A percentile compares a stretch with the other conserved stretches of the same genome.
Evolutionary conservation across 2,329 filamentous ascomycete genomes (phyloP).

Genomic region (Cryphonectria carpinicola): DNA sequence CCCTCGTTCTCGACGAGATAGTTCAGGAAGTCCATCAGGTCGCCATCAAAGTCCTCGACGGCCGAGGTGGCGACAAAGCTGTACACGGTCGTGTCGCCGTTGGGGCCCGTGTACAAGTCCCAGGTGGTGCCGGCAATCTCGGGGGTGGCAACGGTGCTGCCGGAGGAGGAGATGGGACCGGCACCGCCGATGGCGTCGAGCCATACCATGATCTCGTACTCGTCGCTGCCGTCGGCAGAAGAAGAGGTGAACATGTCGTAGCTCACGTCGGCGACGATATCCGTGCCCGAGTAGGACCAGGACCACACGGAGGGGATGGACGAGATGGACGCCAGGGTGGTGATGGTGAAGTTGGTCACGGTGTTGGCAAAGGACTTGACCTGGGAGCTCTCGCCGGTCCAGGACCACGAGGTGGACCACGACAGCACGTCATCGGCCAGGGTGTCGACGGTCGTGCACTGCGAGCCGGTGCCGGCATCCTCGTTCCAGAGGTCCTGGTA

Average conservation of each 20-base stretch:
- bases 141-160: slow-evolving; percentile 55
- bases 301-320: slow-evolving; percentile 43
- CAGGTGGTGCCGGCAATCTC: slow-evolving; percentile 57
- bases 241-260: slow-evolving; percentile 64
- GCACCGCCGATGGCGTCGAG: slow-evolving; percentile 60
- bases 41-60: slow-evolving; percentile 56
- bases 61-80: slow-evolving; percentile 51
- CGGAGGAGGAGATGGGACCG: slow-evolving; percentile 58
- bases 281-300: slow-evolving; percentile 40
- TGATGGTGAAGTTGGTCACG: slow-evolving; percentile 39
- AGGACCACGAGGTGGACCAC: slow-evolving; percentile 50
- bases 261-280: slow-evolving; percentile 56
- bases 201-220: slow-evolving; percentile 71
- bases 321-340: slow-evolving; percentile 40
- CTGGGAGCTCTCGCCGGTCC: slow-evolving; percentile 42
- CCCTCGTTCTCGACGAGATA: slow-evolving; percentile 56
- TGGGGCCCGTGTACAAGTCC: slow-evolving; percentile 62
- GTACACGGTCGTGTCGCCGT: slow-evolving; percentile 62
- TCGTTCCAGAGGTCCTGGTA: slow-evolving; percentile 58
- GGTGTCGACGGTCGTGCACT: slow-evolving; percentile 47
- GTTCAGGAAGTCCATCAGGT: slow-evolving; percentile 59
- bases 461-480: slow-evolving; percentile 42
- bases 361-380: slow-evolving; percentile 54
- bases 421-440: slow-evolving; percentile 33
- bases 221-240: slow-evolving; percentile 44